phyloP scores from a whole-genome alignment of 2,329 filamentous ascomycete genomes.

The Ophiostoma ulmi region DNA sequence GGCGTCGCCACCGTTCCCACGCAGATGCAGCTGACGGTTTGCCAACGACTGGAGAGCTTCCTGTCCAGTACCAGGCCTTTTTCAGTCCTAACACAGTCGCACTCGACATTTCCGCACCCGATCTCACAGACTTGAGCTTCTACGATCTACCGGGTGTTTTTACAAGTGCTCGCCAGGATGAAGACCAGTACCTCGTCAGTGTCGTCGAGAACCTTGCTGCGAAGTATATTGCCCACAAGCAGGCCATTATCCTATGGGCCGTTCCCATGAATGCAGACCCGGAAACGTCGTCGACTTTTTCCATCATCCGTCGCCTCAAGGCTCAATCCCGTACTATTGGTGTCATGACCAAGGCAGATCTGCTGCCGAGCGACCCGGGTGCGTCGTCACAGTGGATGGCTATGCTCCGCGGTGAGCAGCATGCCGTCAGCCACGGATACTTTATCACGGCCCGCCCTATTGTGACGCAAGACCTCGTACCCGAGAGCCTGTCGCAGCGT shows the following conservation, averaged over 20 bases:
- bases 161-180: conserved; percentile 57
- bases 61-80: conserved; percentile 48
- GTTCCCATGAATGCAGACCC: conserved; percentile 74
- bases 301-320: conserved; percentile 53
- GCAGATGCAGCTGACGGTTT: not conserved
- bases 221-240: conserved; percentile 62
- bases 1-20: conserved; percentile 22
- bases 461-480: conserved; percentile 18
- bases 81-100: conserved; percentile 80
- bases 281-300: conserved; percentile 66
- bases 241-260: conserved; percentile 71
- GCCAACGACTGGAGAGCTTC: not conserved
- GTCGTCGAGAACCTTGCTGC: conserved; percentile 67
- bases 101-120: conserved; percentile 67
- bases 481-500: conserved; percentile 19
- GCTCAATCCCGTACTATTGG: conserved; percentile 61
- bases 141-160: conserved; percentile 84
- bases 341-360: conserved; percentile 81
- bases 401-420: conserved; percentile 58
- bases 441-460: conserved; percentile 67
- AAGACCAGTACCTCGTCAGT: conserved; percentile 63
- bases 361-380: conserved; percentile 51
- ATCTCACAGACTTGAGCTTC: conserved; percentile 69
- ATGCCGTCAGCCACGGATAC: conserved; percentile 66
- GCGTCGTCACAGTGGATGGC: conserved; percentile 51